Percentiles rank a stretch among this genome's conserved stretches.
Conservation (phyloP, 1,284 basidiomycete genomes). For the Athelia psychrophila region DNA sequence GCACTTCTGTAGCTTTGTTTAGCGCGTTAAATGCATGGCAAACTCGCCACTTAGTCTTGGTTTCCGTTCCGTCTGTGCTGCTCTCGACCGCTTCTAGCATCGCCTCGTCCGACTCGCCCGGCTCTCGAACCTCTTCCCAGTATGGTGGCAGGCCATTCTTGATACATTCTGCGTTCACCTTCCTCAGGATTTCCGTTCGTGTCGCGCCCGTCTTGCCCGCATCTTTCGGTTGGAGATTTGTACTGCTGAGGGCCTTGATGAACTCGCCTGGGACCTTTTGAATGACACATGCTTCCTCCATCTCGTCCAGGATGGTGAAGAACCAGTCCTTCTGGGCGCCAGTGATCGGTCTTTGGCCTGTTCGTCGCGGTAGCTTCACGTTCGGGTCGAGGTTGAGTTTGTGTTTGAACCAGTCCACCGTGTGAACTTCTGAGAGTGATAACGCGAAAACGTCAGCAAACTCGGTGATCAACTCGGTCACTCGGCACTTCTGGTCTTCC, state of each 20-base stretch:
- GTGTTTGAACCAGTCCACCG: constrained; percentile 10
- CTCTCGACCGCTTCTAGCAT: neutral
- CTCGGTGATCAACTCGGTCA: constrained; percentile 6
- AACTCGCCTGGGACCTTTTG: constrained; percentile 6
- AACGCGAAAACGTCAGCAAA: constrained; percentile 14
- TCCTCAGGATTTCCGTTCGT: constrained; percentile 3
- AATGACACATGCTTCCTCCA: constrained; percentile 12
- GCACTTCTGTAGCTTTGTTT: neutral
- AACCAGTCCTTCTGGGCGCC: constrained; percentile 8
- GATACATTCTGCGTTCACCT: constrained; percentile 9
- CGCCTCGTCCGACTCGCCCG: neutral
- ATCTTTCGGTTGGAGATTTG: constrained; percentile 14
- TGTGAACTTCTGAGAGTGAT: constrained; percentile 8
- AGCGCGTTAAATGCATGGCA: neutral
- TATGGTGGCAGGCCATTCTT: constrained; percentile 5
- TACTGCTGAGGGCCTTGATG: constrained; percentile 9
- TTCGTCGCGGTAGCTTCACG: constrained; percentile 3
- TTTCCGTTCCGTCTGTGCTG: neutral
- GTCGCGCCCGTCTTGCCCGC: constrained; percentile 3
- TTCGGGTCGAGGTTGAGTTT: constrained; percentile 8
- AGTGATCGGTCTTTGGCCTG: constrained; percentile 8
- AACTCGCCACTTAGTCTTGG: neutral
- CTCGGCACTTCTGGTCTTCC: constrained; percentile 6
- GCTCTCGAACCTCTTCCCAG: neutral
- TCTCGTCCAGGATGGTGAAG: constrained; percentile 9